Base-by-base conservation (phyloP, 2,329 filamentous ascomycete genomes). In the Macrophomina pseudophaseolina region DNA sequence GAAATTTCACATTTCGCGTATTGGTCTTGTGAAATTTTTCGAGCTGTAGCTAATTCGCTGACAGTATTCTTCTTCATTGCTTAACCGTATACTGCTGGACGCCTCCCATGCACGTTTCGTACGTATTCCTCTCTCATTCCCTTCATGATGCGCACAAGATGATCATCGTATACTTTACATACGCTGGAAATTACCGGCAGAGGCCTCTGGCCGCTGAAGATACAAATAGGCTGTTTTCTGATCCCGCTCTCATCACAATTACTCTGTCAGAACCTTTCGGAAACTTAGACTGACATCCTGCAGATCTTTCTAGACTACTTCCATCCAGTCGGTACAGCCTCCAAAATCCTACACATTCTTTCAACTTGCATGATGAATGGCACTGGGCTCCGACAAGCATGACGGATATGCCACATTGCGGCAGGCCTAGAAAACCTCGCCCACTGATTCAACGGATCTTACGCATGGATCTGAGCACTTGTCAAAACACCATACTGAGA, bases 351-450 rank as follows among this genome's bases (percentile, higher is more conserved):
- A 23, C 32, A 14, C 35, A 30, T 30, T 35, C 18, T 16, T 16
- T n/a, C 48, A 56, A 70, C 71, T 81, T 78, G 74, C 73, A 88
- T 92, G 91, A 94, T 93, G 91, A 93, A 91, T 85, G 92, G 93
- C 93, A 97, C 93, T 97, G 93, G 93, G 93, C 93, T 94, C 93
- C 90, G 93, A 96, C 81, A 84, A 80, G 80, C 83, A 88, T 88
- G 93, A 84, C 80, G 91, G 93, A 88, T 87, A 91, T 88, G 92
- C 93, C 92, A 76, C 82, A 87, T 91, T 92, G 92, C 82, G 93
- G 92, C 93, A 97, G 93, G 93, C 93, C 92, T 97, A 96, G 93
- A 96, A 97, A 97, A 97, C 94, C 93, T 97, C 89, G 93, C 92
- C 93, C 91, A 94, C 93, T 97, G 93, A 97, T 83, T 9, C 76